These are phyloP conservation scores for Sungouiozyma ichnusensis DNA, from an alignment of 805 yeast genomes.

Conservation along the genomic window DNA sequence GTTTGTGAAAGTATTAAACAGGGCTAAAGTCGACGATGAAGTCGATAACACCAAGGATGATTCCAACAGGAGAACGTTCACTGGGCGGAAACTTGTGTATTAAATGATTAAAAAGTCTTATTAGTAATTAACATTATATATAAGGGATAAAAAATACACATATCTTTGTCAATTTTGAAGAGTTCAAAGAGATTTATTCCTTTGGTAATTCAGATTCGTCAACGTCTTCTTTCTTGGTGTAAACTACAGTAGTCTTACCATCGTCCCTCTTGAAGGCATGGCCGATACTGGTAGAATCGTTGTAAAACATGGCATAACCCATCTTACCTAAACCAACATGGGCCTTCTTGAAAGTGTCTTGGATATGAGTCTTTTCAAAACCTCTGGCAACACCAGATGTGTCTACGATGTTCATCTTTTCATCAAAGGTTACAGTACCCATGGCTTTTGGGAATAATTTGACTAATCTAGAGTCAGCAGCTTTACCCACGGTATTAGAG, in stretches of 20 bases:
- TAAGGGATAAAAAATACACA: not conserved
- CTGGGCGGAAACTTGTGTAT: conserved; percentile 28
- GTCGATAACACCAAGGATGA: conserved; percentile 39
- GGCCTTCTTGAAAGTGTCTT: conserved; percentile 15
- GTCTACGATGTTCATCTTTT: conserved; percentile 18
- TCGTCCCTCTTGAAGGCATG: conserved; percentile 17
- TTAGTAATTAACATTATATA: not conserved
- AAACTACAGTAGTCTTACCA: conserved; percentile 11
- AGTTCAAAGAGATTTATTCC: not conserved
- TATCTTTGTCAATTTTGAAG: not conserved
- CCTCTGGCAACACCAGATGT: conserved; percentile 23
- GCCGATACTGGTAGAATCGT: conserved; percentile 13
- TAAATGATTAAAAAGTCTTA: conserved; percentile 3
- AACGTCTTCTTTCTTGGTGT: conserved; percentile 7
- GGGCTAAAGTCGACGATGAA: conserved; percentile 90
- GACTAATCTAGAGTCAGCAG: not conserved
- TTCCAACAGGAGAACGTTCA: conserved; percentile 23
- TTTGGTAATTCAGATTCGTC: not conserved
- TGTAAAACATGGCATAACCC: conserved; percentile 18
- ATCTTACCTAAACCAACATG: conserved; percentile 18
- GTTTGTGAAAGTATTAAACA: conserved; percentile 86
- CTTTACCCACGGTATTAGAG: not conserved
- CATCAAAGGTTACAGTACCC: conserved; percentile 23
- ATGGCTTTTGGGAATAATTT: conserved; percentile 14
- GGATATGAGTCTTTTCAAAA: conserved; percentile 12